These are phyloP conservation scores for Gracilariopsis chorda DNA, from an alignment of 23 red algal genomes.

Conservation along the genomic window DNA sequence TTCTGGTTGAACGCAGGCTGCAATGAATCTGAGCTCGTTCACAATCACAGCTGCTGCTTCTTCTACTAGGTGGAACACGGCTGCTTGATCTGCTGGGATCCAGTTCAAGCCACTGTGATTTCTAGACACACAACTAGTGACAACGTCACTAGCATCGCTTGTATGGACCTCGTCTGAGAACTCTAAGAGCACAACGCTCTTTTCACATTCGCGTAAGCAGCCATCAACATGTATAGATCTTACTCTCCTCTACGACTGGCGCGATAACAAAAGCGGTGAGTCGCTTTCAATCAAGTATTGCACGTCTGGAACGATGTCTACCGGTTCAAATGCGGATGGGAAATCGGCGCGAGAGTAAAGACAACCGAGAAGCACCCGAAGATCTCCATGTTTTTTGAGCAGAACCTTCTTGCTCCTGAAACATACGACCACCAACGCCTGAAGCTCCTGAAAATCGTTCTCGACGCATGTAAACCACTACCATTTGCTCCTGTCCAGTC, in stretches of 20 bases:
- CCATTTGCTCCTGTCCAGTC: background rate
- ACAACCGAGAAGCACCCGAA: background rate
- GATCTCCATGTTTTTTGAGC: background rate
- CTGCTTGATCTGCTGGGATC: background rate
- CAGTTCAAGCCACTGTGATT: background rate
- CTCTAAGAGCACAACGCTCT: background rate
- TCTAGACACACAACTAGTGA: background rate
- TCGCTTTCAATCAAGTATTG: background rate
- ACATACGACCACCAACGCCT: background rate
- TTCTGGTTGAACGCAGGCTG: background rate
- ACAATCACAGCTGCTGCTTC: background rate
- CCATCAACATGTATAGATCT: background rate
- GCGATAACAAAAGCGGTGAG: background rate
- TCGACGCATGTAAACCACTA: background rate
- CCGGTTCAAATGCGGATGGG: background rate
- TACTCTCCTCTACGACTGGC: background rate
- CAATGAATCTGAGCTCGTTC: background rate
- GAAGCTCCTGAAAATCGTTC: background rate
- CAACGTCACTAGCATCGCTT: background rate
- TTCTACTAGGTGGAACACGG: background rate
- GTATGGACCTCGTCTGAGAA: background rate
- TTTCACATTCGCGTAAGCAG: background rate
- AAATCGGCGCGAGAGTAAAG: background rate
- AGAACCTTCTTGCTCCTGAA: background rate
- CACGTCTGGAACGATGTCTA: background rate